phyloP scores from a whole-genome alignment of 2,329 filamentous ascomycete species.

The Cryphonectria japonica region DNA sequence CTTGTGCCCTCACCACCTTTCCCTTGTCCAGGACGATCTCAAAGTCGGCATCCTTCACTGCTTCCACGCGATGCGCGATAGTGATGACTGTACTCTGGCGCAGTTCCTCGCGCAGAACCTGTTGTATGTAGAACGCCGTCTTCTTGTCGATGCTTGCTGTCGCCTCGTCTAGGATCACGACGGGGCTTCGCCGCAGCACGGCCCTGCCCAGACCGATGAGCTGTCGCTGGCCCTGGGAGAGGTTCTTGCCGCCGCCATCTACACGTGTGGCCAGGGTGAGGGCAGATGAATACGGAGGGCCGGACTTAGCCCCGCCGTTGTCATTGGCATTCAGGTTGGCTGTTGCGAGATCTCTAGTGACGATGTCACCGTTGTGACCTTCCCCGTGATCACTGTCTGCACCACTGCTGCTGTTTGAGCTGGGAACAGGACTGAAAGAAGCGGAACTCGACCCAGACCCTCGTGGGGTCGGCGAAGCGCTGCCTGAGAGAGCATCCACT shows the following conservation, averaged over 20 bases:
- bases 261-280: constrained; percentile 56
- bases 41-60: constrained; percentile 62
- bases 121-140: constrained; percentile 62
- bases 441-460: constrained; percentile 18
- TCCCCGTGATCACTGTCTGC: constrained; percentile 5
- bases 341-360: background rate
- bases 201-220: constrained; percentile 64
- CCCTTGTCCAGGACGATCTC: constrained; percentile 58
- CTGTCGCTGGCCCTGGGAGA: constrained; percentile 66
- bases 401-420: constrained; percentile 19
- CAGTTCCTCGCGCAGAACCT: constrained; percentile 59
- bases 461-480: constrained; percentile 14
- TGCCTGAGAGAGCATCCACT: constrained; percentile 17
- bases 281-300: background rate
- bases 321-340: constrained; percentile 31
- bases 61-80: constrained; percentile 68
- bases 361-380: background rate
- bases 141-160: constrained; percentile 65
- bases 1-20: constrained; percentile 46
- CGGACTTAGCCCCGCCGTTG: constrained; percentile 23
- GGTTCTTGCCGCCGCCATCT: constrained; percentile 63
- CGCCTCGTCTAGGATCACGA: constrained; percentile 68
- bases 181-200: constrained; percentile 61
- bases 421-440: constrained; percentile 9
- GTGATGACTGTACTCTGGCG: constrained; percentile 63